Evolutionary conservation across 2,329 filamentous ascomycete genomes (phyloP).

Genomic region (Fusarium gaditjirri): DNA sequence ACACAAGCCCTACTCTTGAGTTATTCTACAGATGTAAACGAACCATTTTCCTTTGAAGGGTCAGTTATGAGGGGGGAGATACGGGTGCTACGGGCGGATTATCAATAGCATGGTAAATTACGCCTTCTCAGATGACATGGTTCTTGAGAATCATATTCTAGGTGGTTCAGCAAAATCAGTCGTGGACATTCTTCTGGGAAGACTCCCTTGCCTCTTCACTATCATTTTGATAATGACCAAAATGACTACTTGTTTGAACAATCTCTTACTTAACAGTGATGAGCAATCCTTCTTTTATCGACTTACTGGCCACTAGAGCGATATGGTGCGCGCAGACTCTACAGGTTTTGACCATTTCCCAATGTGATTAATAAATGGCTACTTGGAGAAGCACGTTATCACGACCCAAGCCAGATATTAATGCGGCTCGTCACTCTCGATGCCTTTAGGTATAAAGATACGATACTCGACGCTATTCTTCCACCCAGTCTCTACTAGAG

Average conservation of each 20-base stretch:
- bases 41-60: rapidly evolving
- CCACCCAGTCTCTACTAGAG: background rate
- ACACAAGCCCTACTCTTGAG: background rate
- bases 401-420: too few relatives aligned
- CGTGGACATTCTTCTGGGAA: rapidly evolving
- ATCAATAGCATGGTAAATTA: too few relatives aligned
- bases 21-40: rapidly evolving
- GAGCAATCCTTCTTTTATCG: background rate
- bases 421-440: background rate
- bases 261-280: background rate
- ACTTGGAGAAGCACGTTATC: rapidly evolving
- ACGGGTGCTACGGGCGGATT: background rate
- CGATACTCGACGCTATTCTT: rapidly evolving
- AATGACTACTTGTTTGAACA: rapidly evolving
- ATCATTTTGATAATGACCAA: background rate
- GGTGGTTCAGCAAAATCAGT: background rate
- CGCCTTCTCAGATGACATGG: background rate
- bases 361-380: background rate
- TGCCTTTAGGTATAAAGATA: rapidly evolving
- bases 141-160: background rate
- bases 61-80: background rate
- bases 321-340: rapidly evolving
- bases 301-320: background rate
- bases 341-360: rapidly evolving
- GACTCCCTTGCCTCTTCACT: rapidly evolving